These are phyloP conservation scores for Fagus sylvatica DNA, from an alignment of 306 rosid genomes.

Conservation along the genomic window DNA sequence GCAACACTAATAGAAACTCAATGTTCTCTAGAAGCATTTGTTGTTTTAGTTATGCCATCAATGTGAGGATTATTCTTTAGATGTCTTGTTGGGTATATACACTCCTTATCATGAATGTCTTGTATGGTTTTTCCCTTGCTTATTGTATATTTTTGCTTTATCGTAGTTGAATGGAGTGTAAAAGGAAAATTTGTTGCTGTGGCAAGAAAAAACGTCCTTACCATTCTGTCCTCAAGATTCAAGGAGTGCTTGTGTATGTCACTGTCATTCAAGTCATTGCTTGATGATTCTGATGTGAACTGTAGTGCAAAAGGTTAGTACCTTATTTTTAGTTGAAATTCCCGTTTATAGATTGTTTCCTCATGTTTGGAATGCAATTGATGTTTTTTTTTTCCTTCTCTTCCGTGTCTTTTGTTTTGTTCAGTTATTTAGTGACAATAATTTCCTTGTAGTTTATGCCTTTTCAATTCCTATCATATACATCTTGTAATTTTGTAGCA, in stretches of 20 bases:
- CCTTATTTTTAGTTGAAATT: background rate
- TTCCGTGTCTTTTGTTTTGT: background rate
- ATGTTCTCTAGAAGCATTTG: too few relatives aligned
- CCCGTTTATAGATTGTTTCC: background rate
- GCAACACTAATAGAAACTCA: too few relatives aligned
- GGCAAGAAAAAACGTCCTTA: slow-evolving; percentile 60
- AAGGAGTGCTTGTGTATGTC: slow-evolving; percentile 54
- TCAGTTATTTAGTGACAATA: background rate
- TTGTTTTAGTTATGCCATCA: too few relatives aligned
- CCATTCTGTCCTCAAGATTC: slow-evolving; percentile 67
- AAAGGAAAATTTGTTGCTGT: slow-evolving; percentile 71
- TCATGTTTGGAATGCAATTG: background rate
- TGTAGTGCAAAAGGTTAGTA: slow-evolving; percentile 56
- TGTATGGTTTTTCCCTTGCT: slow-evolving; percentile 23
- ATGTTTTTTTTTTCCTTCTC: background rate
- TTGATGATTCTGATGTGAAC: slow-evolving; percentile 38
- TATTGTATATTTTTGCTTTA: slow-evolving; percentile 22
- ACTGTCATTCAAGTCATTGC: slow-evolving; percentile 49
- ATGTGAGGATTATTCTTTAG: too few relatives aligned
- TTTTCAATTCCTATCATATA: background rate
- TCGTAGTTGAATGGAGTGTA: slow-evolving; percentile 71
- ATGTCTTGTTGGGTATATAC: too few relatives aligned
- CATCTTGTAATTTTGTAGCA: background rate
- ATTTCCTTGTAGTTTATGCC: background rate
- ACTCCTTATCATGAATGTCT: too few relatives aligned